phyloP scores from a whole-genome alignment of 441 rosid genomes.

The Gossypium lobatum region DNA sequence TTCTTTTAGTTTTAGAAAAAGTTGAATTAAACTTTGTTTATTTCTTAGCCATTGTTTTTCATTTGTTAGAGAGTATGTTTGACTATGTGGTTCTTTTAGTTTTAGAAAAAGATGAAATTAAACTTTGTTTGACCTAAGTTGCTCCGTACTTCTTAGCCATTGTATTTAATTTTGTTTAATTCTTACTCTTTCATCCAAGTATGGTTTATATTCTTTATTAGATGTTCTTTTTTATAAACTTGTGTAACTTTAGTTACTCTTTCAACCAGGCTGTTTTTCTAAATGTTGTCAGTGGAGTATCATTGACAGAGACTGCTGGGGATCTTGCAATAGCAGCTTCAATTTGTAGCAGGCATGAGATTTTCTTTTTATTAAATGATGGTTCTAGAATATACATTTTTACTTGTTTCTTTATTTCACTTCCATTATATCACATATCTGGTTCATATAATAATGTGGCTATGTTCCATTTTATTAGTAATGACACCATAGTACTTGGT shows the following conservation, averaged over 20 bases:
- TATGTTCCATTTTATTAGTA: background rate
- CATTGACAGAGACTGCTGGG: constrained; percentile 77
- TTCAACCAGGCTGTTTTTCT: constrained; percentile 55
- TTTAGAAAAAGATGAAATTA: background rate
- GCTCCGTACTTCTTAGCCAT: background rate
- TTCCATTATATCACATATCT: background rate
- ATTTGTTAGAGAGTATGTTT: background rate
- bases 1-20: background rate
- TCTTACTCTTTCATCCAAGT: background rate
- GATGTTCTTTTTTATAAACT: background rate
- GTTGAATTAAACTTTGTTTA: background rate
- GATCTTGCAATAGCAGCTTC: constrained; percentile 96
- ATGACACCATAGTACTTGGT: background rate
- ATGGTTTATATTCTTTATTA: background rate
- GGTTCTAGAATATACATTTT: background rate
- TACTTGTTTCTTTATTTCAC: background rate
- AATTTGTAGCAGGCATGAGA: constrained; percentile 73
- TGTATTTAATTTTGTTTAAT: background rate
- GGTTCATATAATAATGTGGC: background rate
- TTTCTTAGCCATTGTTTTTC: background rate
- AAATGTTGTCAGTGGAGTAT: constrained; percentile 73
- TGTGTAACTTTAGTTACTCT: background rate
- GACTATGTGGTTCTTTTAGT: background rate
- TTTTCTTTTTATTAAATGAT: background rate
- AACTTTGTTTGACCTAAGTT: background rate